A percentile compares a stretch with the other conserved stretches of the same genome.
These are phyloP conservation scores for Papiliotrema fonsecae DNA, from an alignment of 1,284 basidiomycete genomes.

Conservation along the genomic window DNA sequence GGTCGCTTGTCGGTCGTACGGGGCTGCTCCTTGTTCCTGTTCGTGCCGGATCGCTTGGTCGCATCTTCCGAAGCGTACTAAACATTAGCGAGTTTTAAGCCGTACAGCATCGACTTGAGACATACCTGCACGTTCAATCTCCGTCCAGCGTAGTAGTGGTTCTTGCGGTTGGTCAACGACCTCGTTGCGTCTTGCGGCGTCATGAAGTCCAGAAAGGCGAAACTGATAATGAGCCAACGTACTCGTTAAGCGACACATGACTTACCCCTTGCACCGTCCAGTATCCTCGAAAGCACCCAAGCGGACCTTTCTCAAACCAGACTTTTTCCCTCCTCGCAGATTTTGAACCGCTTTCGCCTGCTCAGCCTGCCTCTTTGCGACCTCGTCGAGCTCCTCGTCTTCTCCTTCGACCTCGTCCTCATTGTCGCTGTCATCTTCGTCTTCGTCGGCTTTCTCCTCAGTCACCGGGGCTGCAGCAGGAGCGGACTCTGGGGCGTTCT, in stretches of 20 bases:
- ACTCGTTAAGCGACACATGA: constrained; percentile 3
- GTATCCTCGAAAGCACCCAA: constrained; percentile 95
- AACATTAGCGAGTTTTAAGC: no score
- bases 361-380: constrained; percentile 11
- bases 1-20: background rate
- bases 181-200: constrained; percentile 71
- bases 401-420: constrained; percentile 15
- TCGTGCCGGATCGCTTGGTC: constrained; percentile 26
- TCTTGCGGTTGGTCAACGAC: constrained; percentile 75
- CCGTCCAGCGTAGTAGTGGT: constrained; percentile 77
- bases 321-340: constrained; percentile 46
- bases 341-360: constrained; percentile 26
- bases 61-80: constrained; percentile 45
- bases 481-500: constrained; percentile 49
- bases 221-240: constrained; percentile 53
- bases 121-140: constrained; percentile 71
- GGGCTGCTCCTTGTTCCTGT: background rate
- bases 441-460: constrained; percentile 21
- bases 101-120: no score
- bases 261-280: constrained; percentile 89
- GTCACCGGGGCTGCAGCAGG: constrained; percentile 7
- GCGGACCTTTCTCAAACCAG: constrained; percentile 80
- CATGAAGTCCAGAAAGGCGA: constrained; percentile 91
- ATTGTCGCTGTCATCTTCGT: constrained; percentile 9
- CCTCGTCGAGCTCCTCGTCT: constrained; percentile 31